A percentile compares a stretch with the other conserved stretches of the same genome.
These are phyloP conservation scores for Noccaea bulbosa DNA, from an alignment of 345 rosid genomes.

Conservation along the genomic window DNA sequence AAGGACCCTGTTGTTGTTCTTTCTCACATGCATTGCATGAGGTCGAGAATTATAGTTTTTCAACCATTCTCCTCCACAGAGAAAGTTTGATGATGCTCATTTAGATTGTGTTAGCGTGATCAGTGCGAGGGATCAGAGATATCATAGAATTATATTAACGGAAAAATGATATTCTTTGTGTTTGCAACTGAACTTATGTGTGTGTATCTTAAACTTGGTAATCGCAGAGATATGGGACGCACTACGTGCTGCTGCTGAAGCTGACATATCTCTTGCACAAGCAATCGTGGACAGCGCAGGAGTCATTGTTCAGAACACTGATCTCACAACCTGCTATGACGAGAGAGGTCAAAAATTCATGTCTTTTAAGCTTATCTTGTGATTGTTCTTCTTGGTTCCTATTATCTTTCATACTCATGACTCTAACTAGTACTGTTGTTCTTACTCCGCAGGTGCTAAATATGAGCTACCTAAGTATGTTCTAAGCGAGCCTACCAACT, in stretches of 20 bases:
- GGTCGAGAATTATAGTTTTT: neutral
- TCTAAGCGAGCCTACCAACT: slow-evolving; percentile 87
- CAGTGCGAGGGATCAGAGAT: neutral
- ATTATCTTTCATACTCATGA: slow-evolving; percentile 1
- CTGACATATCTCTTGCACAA: slow-evolving; percentile 71
- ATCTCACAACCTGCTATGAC: slow-evolving; percentile 82
- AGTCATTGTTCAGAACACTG: slow-evolving; percentile 75
- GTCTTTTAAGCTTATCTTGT: neutral
- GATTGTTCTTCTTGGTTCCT: slow-evolving; percentile 12
- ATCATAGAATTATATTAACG: neutral
- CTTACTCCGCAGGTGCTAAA: slow-evolving; percentile 72
- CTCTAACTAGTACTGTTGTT: slow-evolving; percentile 1
- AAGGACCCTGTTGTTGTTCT: slow-evolving; percentile 50
- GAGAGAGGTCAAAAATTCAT: slow-evolving; percentile 66
- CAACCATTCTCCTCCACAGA: neutral
- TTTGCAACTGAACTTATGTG: slow-evolving; percentile 5
- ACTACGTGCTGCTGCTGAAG: slow-evolving; percentile 86
- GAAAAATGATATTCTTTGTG: slow-evolving; percentile 15
- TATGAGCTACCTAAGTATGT: slow-evolving; percentile 95
- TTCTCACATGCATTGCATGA: neutral
- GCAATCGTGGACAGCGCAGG: slow-evolving; percentile 90
- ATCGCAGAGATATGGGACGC: slow-evolving; percentile 91
- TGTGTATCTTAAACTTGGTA: neutral
- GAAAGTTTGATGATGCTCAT: neutral
- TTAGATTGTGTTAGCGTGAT: slow-evolving; percentile 3